Evolutionary conservation across 352 stramenopile species (phyloP).

Genomic region (Phytopythium montanum): DNA sequence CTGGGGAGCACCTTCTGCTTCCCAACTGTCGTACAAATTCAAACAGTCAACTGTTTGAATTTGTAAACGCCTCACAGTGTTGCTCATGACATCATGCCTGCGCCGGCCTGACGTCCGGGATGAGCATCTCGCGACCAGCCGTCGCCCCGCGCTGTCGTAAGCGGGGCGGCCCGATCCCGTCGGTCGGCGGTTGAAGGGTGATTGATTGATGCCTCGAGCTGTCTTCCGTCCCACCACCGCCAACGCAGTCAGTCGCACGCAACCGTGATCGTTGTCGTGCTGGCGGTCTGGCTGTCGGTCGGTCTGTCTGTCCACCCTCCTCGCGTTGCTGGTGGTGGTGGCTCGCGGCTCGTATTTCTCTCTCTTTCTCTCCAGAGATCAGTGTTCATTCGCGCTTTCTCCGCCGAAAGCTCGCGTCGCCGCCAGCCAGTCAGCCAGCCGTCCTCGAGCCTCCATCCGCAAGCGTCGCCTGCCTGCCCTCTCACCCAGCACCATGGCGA

Average conservation of each 20-base stretch:
- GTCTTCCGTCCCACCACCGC: too few species aligned
- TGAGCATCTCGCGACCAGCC: constrained; percentile 16
- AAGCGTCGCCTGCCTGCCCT: too few species aligned
- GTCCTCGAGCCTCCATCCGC: too few species aligned
- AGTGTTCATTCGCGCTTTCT: too few species aligned
- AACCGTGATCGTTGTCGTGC: not conserved
- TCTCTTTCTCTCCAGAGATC: too few species aligned
- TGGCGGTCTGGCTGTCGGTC: not conserved
- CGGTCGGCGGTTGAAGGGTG: not conserved
- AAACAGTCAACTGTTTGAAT: too few species aligned
- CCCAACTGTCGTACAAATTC: too few species aligned
- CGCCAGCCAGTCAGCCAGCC: too few species aligned
- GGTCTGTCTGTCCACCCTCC: not conserved
- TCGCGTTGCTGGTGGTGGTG: not conserved
- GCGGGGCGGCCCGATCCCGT: not conserved
- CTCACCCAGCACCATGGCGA: too few species aligned
- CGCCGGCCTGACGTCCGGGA: constrained; percentile 27
- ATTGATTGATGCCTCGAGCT: not conserved
- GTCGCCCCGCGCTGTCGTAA: constrained; percentile 9
- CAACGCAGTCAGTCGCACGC: not conserved
- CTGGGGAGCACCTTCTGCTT: too few species aligned
- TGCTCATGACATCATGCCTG: constrained; percentile 45
- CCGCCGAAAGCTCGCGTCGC: too few species aligned
- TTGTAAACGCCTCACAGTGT: too few species aligned
- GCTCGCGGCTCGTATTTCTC: not conserved